Base-by-base conservation (phyloP, 1,284 basidiomycete genomes). In the Ustilago tritici region DNA sequence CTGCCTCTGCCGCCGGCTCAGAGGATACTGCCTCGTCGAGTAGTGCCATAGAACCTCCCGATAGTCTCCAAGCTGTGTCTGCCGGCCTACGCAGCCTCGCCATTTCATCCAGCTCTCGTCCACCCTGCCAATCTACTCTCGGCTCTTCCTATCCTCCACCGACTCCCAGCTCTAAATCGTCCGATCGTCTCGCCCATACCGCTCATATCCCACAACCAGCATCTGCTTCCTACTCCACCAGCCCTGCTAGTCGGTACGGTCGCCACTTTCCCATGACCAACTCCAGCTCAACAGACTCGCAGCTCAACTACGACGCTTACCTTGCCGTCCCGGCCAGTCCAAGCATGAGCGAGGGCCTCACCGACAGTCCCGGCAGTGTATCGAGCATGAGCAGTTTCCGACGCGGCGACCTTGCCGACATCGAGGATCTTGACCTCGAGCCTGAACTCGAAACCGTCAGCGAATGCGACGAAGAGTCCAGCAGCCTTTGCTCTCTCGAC, bases 351-450 rank as follows among this genome's bases (percentile, higher is more conserved):
- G 76, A 78, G 19, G 64, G 67, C 3, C 68, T 78, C 43, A 78
- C 76, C 40, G 76, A 78, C 43, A 82, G 81, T 40, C 81, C 82
- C 4, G 81, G 79, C 56, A 82, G 80, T 43, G 61, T 85, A 28
- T 80, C 82, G 9, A 82, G 80, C 59, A 73, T 81, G 47, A 79
- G 58, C 65, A 81, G 79, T 50, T 80, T 78, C 46, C 74, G 75
- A 43, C 79, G 76, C 32, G 84, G 84, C 50, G 82, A 85, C 17
- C 68, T 80, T 32, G 81, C 81, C 34, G 84, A 85, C 63, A 80
- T 83, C 17, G 84, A 85, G 52, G 84, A 85, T 49, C 70, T 82
- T 28, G 81, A 83, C 52, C 67, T 81, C 11, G 83, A 84, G 54
- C 81, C 77, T 10, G 83, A 85, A 55, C 78, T 85, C 28, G 81